Evolutionary conservation across 192 early-diverging fungal species (phyloP), one percentile per base, ranked within the genome.

Genomic region (Chytriomyces sp.): DNA sequence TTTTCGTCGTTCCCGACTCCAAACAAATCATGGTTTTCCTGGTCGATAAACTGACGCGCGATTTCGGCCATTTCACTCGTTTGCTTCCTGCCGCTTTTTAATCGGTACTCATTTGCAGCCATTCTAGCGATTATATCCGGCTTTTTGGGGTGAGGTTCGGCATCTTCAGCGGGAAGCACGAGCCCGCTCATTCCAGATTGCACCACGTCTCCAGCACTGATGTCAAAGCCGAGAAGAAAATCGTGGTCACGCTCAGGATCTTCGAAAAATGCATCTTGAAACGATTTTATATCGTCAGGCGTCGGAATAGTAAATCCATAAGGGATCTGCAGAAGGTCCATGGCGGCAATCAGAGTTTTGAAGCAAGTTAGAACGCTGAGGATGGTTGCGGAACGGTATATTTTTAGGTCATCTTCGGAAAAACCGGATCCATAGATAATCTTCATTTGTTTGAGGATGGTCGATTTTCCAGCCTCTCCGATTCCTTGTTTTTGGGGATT

Each of bases 401-500:
- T 45, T 64, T 48, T 18, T 20, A 67, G 78, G 45, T 82, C 81
- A 10, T 18, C 62, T 26, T 75, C 80, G 6, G 79, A 43, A 45
- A 57, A 81, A 0, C 63, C 81, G 5, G 73, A 45, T 18, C 80
- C 80, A 35, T 81, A 72, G 24, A 81, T 80, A 16, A 81, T 61
- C 53, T 76, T 81, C 69, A 81, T 75, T 59, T 81, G 80, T 59
- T 81, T 81, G 18, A 81, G 61, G 48, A 81, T 48, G 11, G 80
- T 81, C 5, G 78, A 80, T 80, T 81, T 81, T 13, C 80, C 80
- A 24, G 80, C 80, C 57, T 81, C 80, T 23, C 80, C 80, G 13
- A 77, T 45, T 1, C 78, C 79, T 28, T 11, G 26, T 64, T 18
- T 64, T 20, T 0, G 20, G 20, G 53, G 20, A 5, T 57, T 13